A percentile compares a stretch with the other conserved stretches of the same genome.
These are phyloP conservation scores for Raphanus raphanistrum DNA, from an alignment of 345 rosid genomes.

Conservation along the genomic window DNA sequence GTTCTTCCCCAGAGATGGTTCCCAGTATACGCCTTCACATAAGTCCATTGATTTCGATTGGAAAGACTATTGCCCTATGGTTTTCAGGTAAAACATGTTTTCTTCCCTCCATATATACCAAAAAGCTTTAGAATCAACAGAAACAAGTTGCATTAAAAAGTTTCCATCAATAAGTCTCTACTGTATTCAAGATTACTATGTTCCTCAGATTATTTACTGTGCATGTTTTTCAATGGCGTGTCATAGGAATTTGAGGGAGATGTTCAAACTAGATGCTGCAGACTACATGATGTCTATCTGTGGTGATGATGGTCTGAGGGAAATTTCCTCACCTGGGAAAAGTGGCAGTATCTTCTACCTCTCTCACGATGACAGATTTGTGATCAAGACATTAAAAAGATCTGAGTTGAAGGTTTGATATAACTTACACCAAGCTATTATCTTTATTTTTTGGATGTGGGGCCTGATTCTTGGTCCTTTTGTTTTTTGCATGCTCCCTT, in stretches of 20 bases:
- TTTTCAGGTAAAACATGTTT: conserved; percentile 63
- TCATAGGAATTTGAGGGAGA: conserved; percentile 89
- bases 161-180: conserved; percentile 1
- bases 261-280: conserved; percentile 98
- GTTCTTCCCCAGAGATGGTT: conserved; percentile 85
- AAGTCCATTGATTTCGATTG: conserved; percentile 81
- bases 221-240: conserved; percentile 13
- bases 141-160: not conserved
- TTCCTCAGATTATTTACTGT: conserved; percentile 14
- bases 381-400: conserved; percentile 84
- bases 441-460: conserved; percentile 8
- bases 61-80: conserved; percentile 99
- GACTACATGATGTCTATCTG: conserved; percentile 99
- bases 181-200: conserved; percentile 2
- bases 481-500: not conserved
- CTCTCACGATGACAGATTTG: conserved; percentile 89
- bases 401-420: conserved; percentile 79
- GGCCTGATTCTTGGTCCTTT: conserved; percentile 14
- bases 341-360: conserved; percentile 96
- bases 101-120: not conserved
- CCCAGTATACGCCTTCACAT: conserved; percentile 89
- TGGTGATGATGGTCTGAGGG: conserved; percentile 88
- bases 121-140: not conserved
- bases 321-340: conserved; percentile 87
- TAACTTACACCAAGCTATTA: conserved; percentile 9